Conservation (phyloP, 2,329 filamentous ascomycete species). For the Cadophora sp. region DNA sequence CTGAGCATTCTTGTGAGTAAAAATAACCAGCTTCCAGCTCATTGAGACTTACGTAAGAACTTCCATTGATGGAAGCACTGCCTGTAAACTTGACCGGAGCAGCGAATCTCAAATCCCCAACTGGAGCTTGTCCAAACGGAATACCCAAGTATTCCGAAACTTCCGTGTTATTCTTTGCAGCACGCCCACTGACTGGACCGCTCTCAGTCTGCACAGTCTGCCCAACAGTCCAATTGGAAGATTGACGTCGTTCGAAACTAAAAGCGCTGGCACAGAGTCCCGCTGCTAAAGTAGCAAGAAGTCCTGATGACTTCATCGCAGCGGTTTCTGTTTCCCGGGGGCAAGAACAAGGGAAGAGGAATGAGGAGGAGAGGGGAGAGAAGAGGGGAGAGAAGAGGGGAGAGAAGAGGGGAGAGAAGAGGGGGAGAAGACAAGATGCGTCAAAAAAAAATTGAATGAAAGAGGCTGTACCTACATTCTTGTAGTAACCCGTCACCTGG, state of each 20-base stretch:
- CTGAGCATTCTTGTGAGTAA: slow-evolving; percentile 30
- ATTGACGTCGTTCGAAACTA: slow-evolving; percentile 21
- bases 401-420: too few species aligned
- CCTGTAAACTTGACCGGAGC: slow-evolving; percentile 41
- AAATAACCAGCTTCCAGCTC: neutral
- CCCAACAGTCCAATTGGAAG: slow-evolving; percentile 38
- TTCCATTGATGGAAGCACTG: slow-evolving; percentile 34
- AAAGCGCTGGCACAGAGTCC: neutral
- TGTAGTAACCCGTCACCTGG: neutral
- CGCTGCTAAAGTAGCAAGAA: neutral
- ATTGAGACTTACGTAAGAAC: slow-evolving; percentile 36
- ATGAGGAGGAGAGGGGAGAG: too few species aligned
- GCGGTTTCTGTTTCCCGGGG: neutral
- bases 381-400: neutral
- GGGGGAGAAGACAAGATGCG: neutral
- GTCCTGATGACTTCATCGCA: slow-evolving; percentile 23
- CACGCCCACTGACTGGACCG: slow-evolving; percentile 40
- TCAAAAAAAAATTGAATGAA: too few species aligned
- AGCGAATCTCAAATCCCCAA: slow-evolving; percentile 50
- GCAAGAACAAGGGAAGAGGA: neutral
- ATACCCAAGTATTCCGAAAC: slow-evolving; percentile 50
- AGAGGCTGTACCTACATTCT: neutral
- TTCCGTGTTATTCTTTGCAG: slow-evolving; percentile 31
- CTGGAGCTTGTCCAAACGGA: slow-evolving; percentile 49
- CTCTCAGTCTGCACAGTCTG: slow-evolving; percentile 41